phyloP scores from a whole-genome alignment of 306 rosid species.

The Calophaca sinica region DNA sequence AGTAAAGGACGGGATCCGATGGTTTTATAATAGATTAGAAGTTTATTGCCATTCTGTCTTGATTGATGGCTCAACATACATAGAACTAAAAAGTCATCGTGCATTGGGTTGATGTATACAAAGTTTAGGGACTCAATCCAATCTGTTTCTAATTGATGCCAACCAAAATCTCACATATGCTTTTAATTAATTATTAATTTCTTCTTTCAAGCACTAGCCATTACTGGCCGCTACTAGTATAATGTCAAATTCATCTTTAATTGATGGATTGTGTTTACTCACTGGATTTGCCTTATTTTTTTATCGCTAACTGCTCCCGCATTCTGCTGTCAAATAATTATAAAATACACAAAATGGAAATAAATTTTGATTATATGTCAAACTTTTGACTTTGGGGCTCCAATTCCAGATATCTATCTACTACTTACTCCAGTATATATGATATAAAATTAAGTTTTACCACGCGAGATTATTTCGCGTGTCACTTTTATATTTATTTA shows the following conservation, averaged over 20 bases:
- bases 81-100: background rate
- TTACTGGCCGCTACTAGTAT: constrained; percentile 30
- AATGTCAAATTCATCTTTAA: constrained; percentile 31
- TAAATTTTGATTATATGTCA: constrained; percentile 36
- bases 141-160: constrained; percentile 34
- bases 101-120: constrained; percentile 14
- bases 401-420: constrained; percentile 42
- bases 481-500: no score
- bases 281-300: constrained; percentile 33
- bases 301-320: constrained; percentile 48
- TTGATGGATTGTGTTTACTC: constrained; percentile 37
- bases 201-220: constrained; percentile 37
- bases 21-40: background rate
- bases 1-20: background rate
- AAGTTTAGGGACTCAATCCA: constrained; percentile 28
- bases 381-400: constrained; percentile 47
- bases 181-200: constrained; percentile 25
- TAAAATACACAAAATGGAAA: constrained; percentile 39
- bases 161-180: constrained; percentile 45
- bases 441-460: no score
- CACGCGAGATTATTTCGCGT: no score
- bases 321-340: constrained; percentile 36
- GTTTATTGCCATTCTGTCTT: background rate
- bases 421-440: no score
- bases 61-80: background rate